Evolutionary conservation across 306 rosid species (phyloP).

Genomic region (Adenanthera pavonina): DNA sequence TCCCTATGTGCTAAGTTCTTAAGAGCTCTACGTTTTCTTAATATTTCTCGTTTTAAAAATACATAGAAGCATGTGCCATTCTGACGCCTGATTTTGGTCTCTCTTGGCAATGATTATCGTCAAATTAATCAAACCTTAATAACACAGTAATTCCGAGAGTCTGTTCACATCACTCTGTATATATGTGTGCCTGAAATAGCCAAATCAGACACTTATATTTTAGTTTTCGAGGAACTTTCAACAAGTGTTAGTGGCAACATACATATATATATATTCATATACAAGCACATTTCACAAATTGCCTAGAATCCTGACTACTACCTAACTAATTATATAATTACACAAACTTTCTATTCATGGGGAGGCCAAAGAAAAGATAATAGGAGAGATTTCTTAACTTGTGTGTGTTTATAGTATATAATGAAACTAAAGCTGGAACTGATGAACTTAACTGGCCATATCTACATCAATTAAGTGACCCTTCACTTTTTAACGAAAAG

Average conservation of each 20-base stretch:
- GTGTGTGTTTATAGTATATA: neutral
- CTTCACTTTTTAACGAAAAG: slow-evolving; percentile 41
- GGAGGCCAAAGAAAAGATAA: slow-evolving; percentile 30
- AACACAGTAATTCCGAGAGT: slow-evolving; percentile 20
- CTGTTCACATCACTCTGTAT: neutral
- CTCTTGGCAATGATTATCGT: slow-evolving; percentile 27
- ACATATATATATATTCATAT: neutral
- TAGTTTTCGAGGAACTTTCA: slow-evolving; percentile 33
- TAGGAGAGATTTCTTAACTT: slow-evolving; percentile 24
- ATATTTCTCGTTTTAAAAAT: neutral
- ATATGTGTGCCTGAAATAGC: neutral
- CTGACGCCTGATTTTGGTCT: slow-evolving; percentile 45
- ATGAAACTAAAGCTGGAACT: neutral
- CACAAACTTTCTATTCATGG: slow-evolving; percentile 32
- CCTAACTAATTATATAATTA: neutral
- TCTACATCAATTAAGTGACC: neutral
- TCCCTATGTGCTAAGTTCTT: slow-evolving; percentile 43
- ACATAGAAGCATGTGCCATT: slow-evolving; percentile 21
- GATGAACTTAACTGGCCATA: neutral
- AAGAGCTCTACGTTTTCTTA: slow-evolving; percentile 10
- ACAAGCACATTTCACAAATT: slow-evolving; percentile 42
- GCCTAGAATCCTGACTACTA: slow-evolving; percentile 44
- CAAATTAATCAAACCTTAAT: slow-evolving; percentile 37
- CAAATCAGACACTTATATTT: neutral
- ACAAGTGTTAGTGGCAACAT: slow-evolving; percentile 17